Conservation (phyloP, 495 filamentous ascomycete species). For the Usnea hakonensis region DNA sequence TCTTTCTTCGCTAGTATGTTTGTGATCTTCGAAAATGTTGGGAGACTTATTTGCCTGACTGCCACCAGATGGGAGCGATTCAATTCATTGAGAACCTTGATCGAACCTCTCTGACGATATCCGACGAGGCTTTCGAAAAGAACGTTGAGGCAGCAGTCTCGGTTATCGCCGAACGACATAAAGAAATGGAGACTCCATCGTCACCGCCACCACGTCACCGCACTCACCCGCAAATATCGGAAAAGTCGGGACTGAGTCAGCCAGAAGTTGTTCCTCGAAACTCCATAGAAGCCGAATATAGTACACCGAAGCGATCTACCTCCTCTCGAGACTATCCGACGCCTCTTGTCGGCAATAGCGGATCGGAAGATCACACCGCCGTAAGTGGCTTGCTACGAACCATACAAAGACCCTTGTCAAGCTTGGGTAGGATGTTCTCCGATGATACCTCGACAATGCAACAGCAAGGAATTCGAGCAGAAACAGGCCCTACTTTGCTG, state of each 20-base stretch:
- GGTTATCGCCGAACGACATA: conserved; percentile 86
- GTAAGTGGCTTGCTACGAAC: conserved; percentile 81
- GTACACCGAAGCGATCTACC: conserved; percentile 38
- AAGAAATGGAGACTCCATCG: conserved; percentile 40
- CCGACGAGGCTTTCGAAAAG: conserved; percentile 88
- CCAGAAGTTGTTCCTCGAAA: conserved; percentile 47
- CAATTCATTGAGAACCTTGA: conserved; percentile 97
- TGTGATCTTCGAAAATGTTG: neutral
- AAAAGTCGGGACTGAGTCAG: conserved; percentile 53
- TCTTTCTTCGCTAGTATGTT: conserved; percentile 78
- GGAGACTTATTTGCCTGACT: conserved; percentile 10
- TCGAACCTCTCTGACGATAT: conserved; percentile 84
- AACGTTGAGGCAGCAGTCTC: conserved; percentile 94
- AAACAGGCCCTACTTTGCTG: conserved; percentile 38
- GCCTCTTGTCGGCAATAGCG: conserved; percentile 46
- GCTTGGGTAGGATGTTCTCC: conserved; percentile 95
- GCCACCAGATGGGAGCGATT: conserved; percentile 74
- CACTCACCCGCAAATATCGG: conserved; percentile 37
- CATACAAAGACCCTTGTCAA: conserved; percentile 84
- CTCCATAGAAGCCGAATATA: conserved; percentile 50
- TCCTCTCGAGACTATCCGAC: conserved; percentile 31
- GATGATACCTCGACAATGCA: conserved; percentile 54
- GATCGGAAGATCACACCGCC: conserved; percentile 60
- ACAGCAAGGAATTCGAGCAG: conserved; percentile 1
- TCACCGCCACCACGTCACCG: conserved; percentile 30